Evolutionary conservation across 2,329 filamentous ascomycete genomes (phyloP), one percentile per base, ranked within the genome.

Genomic region (Arachnomyces sp.): DNA sequence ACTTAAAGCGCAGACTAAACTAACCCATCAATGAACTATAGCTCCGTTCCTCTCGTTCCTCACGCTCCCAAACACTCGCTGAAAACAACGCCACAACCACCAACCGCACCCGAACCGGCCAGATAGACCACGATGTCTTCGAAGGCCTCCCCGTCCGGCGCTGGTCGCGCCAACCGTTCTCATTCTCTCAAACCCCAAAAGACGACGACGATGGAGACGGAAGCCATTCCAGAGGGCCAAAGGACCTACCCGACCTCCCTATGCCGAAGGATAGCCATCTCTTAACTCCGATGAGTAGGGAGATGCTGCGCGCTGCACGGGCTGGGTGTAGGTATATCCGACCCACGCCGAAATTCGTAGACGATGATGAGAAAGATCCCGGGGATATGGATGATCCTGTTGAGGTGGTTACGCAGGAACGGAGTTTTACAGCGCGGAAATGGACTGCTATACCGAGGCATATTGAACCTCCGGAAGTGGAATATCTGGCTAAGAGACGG

Each of bases 201-300:
- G 70, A 77, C 46, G 82, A 89, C 51, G 77, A 73, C 2, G 55
- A 61, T 6, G 40, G 51, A 3, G 49, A 55, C 9, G 55, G 8
- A 49, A 43, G 25, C 52, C 51, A 38, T 54, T 9, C 20, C 5
- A 25, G 9, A 9, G 20, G 20, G 20, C 20, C 20, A 9, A 53
- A 18, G 51, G 55, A 48, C 5, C 71, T 67, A 76, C 81, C 79
- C 35, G 89, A 94, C 56, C 73, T 87, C 13, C 81, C 85, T 33
- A 90, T 95, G 85, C 90, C 90, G 30, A 84, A 84, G 53, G 90
- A 94, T 58, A 84, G 79, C 20, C 76, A 83, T 43, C 71, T 94
- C 25, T 70, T 95, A 7, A 76, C 84, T 0, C 75, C 81, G 1
- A 83, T 88, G 58, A 90, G 82, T 39, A 84, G 92, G 54, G 84